Percentiles rank a stretch among this genome's conserved stretches.
These are phyloP conservation scores for Carallia pectinifolia DNA, from an alignment of 345 rosid genomes.

Conservation along the genomic window DNA sequence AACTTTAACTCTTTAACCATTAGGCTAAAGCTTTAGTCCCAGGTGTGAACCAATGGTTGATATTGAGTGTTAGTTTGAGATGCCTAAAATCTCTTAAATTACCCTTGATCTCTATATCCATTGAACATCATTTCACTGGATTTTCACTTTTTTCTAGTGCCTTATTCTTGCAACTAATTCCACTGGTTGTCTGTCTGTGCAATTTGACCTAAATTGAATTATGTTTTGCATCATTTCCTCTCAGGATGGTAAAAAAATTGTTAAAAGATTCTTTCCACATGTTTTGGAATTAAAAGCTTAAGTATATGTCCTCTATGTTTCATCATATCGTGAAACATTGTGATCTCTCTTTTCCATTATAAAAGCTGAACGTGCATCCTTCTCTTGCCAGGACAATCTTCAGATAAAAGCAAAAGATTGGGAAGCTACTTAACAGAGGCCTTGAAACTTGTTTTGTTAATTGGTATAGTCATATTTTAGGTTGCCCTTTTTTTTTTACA, in stretches of 20 bases:
- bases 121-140: too few species aligned
- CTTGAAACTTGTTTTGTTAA: slow-evolving; percentile 76
- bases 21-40: too few species aligned
- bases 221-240: too few species aligned
- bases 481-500: not conserved
- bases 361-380: slow-evolving; percentile 14
- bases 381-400: slow-evolving; percentile 46
- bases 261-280: not conserved
- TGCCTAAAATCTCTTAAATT: too few species aligned
- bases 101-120: too few species aligned
- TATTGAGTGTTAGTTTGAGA: too few species aligned
- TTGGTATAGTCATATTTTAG: slow-evolving; percentile 42
- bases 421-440: slow-evolving; percentile 68
- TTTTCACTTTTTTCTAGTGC: too few species aligned
- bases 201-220: too few species aligned
- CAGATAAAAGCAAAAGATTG: slow-evolving; percentile 52
- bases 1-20: too few species aligned
- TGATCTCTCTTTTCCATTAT: not conserved
- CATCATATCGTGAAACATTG: not conserved
- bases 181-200: too few species aligned
- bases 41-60: too few species aligned
- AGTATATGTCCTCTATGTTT: not conserved
- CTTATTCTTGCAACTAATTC: too few species aligned
- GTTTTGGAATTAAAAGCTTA: not conserved
- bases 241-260: not conserved